These are phyloP conservation scores for Penicillium sp. DNA, from an alignment of 2,329 filamentous ascomycete genomes.

Conservation along the genomic window DNA sequence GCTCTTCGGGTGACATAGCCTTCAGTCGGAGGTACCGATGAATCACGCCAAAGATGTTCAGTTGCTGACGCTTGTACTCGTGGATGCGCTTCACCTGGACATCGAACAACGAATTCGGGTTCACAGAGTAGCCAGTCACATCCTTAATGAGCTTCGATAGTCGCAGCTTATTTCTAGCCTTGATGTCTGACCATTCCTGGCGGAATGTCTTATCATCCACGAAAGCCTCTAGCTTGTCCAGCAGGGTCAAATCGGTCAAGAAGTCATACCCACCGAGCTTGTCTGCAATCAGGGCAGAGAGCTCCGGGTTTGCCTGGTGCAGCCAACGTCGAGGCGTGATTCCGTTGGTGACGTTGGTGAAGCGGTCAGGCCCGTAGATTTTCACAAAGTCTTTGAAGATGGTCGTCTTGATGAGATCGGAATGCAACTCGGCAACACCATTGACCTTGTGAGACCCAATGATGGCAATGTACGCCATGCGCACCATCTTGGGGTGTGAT, in stretches of 20 bases:
- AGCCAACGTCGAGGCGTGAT: constrained; percentile 96
- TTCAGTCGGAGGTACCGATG: constrained; percentile 92
- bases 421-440: constrained; percentile 95
- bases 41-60: constrained; percentile 98
- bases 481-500: constrained; percentile 94
- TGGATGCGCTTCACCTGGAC: constrained; percentile 99
- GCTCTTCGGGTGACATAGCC: constrained; percentile 77
- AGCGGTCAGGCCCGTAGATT: constrained; percentile 95
- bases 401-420: constrained; percentile 97
- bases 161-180: constrained; percentile 91
- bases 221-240: constrained; percentile 83
- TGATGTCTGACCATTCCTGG: constrained; percentile 95
- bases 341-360: constrained; percentile 97
- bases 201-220: constrained; percentile 87
- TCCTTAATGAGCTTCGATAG: constrained; percentile 90
- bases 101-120: constrained; percentile 87
- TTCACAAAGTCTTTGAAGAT: constrained; percentile 99
- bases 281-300: constrained; percentile 88
- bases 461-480: constrained; percentile 94
- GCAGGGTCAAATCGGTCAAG: constrained; percentile 83
- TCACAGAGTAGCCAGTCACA: constrained; percentile 77
- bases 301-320: constrained; percentile 91
- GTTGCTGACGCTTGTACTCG: constrained; percentile 98
- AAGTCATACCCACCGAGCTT: constrained; percentile 83
- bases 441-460: constrained; percentile 99